These are phyloP conservation scores for Geopyxis carbonaria DNA, from an alignment of 495 filamentous ascomycete species.

Conservation along the genomic window DNA sequence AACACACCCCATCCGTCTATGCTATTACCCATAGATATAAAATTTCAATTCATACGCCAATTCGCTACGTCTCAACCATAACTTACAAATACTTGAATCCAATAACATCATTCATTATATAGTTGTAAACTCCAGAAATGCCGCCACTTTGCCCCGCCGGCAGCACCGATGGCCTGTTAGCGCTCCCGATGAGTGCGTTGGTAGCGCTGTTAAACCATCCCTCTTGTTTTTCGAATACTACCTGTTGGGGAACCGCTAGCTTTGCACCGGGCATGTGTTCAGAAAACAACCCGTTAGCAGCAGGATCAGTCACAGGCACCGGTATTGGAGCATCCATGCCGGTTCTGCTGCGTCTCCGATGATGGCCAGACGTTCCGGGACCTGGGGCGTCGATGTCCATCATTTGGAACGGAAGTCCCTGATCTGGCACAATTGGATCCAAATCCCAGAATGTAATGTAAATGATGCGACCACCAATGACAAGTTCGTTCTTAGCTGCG, in stretches of 20 bases:
- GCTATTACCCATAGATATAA: no score
- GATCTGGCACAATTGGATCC: background rate
- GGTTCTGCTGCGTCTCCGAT: conserved; percentile 7
- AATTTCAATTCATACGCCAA: no score
- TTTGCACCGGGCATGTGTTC: conserved; percentile 22
- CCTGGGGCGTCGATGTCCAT: conserved; percentile 20
- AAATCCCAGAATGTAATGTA: conserved; percentile 14
- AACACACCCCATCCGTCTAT: no score
- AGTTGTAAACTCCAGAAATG: conserved; percentile 13
- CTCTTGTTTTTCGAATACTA: conserved; percentile 22
- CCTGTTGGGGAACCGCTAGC: conserved; percentile 20
- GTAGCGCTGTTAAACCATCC: conserved; percentile 22
- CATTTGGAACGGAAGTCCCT: conserved; percentile 1
- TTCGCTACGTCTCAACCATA: no score
- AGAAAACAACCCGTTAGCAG: conserved; percentile 9
- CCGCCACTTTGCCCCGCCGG: conserved; percentile 13
- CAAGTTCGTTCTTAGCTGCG: conserved; percentile 13
- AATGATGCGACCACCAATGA: conserved; percentile 20
- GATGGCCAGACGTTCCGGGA: background rate
- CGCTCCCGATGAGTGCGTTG: conserved; percentile 19
- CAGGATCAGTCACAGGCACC: conserved; percentile 8
- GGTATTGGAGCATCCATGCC: conserved; percentile 10
- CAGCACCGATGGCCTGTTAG: background rate
- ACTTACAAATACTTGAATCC: conserved; percentile 17
- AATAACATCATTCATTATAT: conserved; percentile 22